Conservation (phyloP, 495 filamentous ascomycete species). For the Daldinia concentrica region DNA sequence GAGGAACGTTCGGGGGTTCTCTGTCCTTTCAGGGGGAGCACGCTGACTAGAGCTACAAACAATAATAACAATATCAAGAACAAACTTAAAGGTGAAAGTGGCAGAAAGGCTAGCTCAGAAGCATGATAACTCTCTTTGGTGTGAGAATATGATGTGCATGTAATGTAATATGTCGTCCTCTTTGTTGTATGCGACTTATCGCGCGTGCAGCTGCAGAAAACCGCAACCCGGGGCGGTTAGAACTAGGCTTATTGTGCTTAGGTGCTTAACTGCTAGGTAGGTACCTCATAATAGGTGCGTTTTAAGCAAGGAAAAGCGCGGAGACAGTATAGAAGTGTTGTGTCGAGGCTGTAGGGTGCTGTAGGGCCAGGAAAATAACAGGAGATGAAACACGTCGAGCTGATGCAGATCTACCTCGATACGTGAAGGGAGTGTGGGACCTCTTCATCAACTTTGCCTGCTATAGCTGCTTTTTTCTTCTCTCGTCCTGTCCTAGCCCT, state of each 20-base stretch:
- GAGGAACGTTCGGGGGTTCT: slow-evolving; percentile 14
- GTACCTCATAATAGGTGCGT: slow-evolving; percentile 11
- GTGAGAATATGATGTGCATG: slow-evolving; percentile 34
- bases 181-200: slow-evolving; percentile 37
- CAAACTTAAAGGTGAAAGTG: neutral
- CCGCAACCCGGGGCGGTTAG: slow-evolving; percentile 8
- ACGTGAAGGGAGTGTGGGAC: slow-evolving; percentile 31
- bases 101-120: neutral
- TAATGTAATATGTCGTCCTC: slow-evolving; percentile 22
- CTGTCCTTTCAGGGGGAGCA: slow-evolving; percentile 36
- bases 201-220: slow-evolving; percentile 34
- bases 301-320: slow-evolving; percentile 22
- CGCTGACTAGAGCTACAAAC: slow-evolving; percentile 37
- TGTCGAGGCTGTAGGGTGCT: slow-evolving; percentile 31
- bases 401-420: slow-evolving; percentile 41
- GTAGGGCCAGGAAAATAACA: slow-evolving; percentile 33
- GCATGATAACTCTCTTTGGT: neutral
- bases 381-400: slow-evolving; percentile 39
- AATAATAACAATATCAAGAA: slow-evolving; percentile 8
- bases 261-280: slow-evolving; percentile 2
- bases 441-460: slow-evolving; percentile 32
- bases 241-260: neutral
- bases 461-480: slow-evolving; percentile 10
- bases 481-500: slow-evolving; percentile 21
- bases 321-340: slow-evolving; percentile 19